Evolutionary conservation across 176 grass and related monocot genomes (phyloP).

Genomic region (Coix lacrymajobi): DNA sequence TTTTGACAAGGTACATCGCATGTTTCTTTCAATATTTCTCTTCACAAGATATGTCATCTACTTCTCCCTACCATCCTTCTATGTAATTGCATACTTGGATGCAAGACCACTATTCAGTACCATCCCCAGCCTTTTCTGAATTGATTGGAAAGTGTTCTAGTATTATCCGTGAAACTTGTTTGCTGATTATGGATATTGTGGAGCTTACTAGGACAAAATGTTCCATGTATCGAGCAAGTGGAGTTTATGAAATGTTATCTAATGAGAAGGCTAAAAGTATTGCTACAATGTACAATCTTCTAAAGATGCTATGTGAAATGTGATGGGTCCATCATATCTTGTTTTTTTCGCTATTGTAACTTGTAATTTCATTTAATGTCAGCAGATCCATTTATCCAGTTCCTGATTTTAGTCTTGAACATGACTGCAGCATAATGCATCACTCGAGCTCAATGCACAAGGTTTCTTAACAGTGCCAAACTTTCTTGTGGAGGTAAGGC

Average conservation of each 20-base stretch:
- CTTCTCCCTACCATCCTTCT: neutral
- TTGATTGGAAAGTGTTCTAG: neutral
- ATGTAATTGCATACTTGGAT: neutral
- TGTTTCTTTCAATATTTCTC: neutral
- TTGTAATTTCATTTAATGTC: neutral
- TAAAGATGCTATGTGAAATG: neutral
- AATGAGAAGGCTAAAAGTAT: neutral
- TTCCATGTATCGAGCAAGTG: neutral
- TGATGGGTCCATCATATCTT: neutral
- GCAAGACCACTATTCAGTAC: neutral
- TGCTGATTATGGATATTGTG: neutral
- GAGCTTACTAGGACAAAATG: neutral
- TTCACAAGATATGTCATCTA: neutral
- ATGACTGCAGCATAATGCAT: slow-evolving; percentile 79
- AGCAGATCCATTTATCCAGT: neutral
- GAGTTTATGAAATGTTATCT: neutral
- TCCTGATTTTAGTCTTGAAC: slow-evolving; percentile 8
- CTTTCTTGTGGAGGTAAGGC: slow-evolving; percentile 75
- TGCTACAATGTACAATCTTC: neutral
- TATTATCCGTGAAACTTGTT: neutral
- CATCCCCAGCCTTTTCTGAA: neutral
- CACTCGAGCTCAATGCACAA: slow-evolving; percentile 52
- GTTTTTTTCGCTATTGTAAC: neutral
- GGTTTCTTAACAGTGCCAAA: slow-evolving; percentile 80
- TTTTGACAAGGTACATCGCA: slow-evolving; percentile 76